Base-by-base conservation (phyloP, 2,329 filamentous ascomycete species). In the Microascus cirrosus region DNA sequence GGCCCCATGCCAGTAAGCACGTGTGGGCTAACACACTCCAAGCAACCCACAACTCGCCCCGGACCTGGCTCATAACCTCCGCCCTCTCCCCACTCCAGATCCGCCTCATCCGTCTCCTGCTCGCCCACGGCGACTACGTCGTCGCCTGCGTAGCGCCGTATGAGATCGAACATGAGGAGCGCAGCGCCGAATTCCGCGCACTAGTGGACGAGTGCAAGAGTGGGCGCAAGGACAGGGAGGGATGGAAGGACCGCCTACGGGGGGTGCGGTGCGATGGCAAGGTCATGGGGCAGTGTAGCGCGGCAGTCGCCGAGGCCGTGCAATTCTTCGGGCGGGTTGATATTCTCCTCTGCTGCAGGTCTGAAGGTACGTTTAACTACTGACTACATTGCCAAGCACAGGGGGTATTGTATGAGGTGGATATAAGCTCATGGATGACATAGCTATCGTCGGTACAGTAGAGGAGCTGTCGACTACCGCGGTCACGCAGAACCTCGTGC, bases 61-160 rank as follows among this genome's bases (percentile, higher is more conserved):
- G 93, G 66, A 90, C 93, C 66, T 97, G 94, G 94, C 85, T 99
- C 68, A 77, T 99, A 63, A 96, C 92, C 12, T 87, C 89, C 60
- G 89, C 90, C 36, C 82, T 93, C 60, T 93, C 90, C 39, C 90
- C 93, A 13, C 81, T 96, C 62, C 87, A 87, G 57, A 87, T 96
- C 60, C 87, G 89, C 53, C 80, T 96, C 59, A 88, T 90, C 57
- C 84, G 87, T 58, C 83, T 90, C 65, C 79, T 95, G 51, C 85
- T 97, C 54, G 83, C 84, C n/a, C 91, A 96, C 71, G 93, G 94
- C 54, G 94, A 97, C 71, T 92, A 87, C 69, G 87, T 95, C 53
- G 87, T 93, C 54, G 88, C 90, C 5, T 94, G 92, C 57, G 79
- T 96, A 36, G 84, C 89, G 54, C 87, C 90, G 2, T 76, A 81